These are phyloP conservation scores for Quillaja saponaria DNA, from an alignment of 306 rosid genomes.

Conservation along the genomic window DNA sequence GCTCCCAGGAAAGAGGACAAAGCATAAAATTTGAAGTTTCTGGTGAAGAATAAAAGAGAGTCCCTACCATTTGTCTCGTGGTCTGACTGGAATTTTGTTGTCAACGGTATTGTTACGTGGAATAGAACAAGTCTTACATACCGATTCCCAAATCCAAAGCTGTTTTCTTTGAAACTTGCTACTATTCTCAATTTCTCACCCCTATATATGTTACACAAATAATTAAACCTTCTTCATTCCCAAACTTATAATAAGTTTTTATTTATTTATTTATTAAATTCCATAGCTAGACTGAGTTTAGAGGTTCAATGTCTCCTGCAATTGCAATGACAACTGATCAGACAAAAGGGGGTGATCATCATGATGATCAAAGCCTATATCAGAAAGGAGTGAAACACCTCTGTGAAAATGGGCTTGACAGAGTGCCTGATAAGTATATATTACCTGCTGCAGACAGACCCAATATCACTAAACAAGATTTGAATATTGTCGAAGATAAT, in stretches of 20 bases:
- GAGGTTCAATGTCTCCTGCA: constrained; percentile 52
- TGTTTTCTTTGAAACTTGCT: constrained; percentile 47
- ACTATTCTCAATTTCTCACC: constrained; percentile 35
- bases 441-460: constrained; percentile 68
- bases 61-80: constrained; percentile 21
- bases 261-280: background rate
- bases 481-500: constrained; percentile 21
- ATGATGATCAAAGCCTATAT: constrained; percentile 24
- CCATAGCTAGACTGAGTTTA: background rate
- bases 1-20: constrained; percentile 42
- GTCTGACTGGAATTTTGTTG: constrained; percentile 55
- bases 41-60: background rate
- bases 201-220: background rate
- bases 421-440: constrained; percentile 62
- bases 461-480: background rate
- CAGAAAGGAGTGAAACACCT: constrained; percentile 77
- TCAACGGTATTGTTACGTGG: constrained; percentile 49
- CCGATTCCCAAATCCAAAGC: constrained; percentile 36
- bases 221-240: no score
- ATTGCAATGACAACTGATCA: constrained; percentile 30
- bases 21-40: constrained; percentile 17
- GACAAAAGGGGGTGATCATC: background rate
- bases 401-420: constrained; percentile 53
- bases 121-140: constrained; percentile 31
- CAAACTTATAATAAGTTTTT: background rate